A percentile compares a stretch with the other conserved stretches of the same genome.
These are phyloP conservation scores for Hyphodiscus hymeniophilus DNA, from an alignment of 495 filamentous ascomycete genomes.

Conservation along the genomic window DNA sequence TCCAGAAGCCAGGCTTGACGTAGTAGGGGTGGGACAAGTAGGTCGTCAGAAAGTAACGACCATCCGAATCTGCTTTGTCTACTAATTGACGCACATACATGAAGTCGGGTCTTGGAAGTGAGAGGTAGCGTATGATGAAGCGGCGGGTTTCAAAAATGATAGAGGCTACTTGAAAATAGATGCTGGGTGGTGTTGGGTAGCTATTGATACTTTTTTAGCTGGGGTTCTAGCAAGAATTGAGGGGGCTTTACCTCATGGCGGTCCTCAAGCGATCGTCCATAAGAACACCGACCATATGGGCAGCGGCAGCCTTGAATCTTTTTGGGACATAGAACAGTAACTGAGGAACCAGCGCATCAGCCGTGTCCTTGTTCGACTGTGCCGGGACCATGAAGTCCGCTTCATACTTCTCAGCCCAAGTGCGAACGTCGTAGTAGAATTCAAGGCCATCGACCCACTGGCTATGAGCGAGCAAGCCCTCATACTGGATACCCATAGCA, in stretches of 20 bases:
- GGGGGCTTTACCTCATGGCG: conserved; percentile 44
- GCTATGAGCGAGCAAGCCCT: conserved; percentile 1
- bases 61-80: conserved; percentile 35
- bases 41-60: conserved; percentile 38
- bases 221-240: not conserved
- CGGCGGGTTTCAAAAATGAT: conserved; percentile 38
- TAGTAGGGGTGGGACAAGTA: conserved; percentile 53
- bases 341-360: conserved; percentile 48
- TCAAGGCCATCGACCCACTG: conserved; percentile 17
- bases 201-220: conserved; percentile 28
- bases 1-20: conserved; percentile 51
- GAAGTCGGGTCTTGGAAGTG: conserved; percentile 45
- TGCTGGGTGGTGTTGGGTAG: conserved; percentile 24
- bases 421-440: conserved; percentile 12
- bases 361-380: conserved; percentile 29
- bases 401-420: conserved; percentile 15
- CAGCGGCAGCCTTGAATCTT: conserved; percentile 36
- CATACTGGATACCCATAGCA: conserved; percentile 33
- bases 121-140: conserved; percentile 45
- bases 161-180: conserved; percentile 30
- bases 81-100: conserved; percentile 32
- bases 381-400: conserved; percentile 22
- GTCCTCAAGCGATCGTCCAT: conserved; percentile 56
- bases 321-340: conserved; percentile 50
- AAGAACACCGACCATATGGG: conserved; percentile 45